Conservation (phyloP, 2,329 filamentous ascomycete species). For the Talaromyces sp. region DNA sequence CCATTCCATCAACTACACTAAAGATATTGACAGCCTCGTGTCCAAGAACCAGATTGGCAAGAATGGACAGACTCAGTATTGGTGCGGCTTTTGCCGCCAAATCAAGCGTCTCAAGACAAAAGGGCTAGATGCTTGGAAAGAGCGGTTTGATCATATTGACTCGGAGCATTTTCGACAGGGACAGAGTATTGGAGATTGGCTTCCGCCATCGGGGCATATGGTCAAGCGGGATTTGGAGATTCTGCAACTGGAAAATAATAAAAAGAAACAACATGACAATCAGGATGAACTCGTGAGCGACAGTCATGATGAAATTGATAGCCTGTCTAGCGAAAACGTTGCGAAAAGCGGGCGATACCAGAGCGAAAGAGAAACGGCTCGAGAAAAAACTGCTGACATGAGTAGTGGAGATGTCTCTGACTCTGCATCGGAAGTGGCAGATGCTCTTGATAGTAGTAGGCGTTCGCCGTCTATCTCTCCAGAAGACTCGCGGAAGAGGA, state of each 20-base stretch:
- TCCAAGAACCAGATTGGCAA: conserved; percentile 58
- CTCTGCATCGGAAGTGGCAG: neutral
- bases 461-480: neutral
- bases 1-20: conserved; percentile 41
- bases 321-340: neutral
- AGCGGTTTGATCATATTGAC: conserved; percentile 71
- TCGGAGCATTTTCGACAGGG: conserved; percentile 41
- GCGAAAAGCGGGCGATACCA: neutral
- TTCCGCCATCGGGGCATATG: conserved; percentile 22
- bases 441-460: neutral
- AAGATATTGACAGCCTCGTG: conserved; percentile 23
- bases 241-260: conserved; percentile 2
- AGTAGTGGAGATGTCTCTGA: neutral
- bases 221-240: conserved; percentile 17
- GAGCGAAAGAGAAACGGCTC: neutral
- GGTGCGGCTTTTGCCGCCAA: conserved; percentile 77
- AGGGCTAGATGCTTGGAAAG: conserved; percentile 55
- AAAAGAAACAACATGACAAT: neutral
- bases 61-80: conserved; percentile 64
- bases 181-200: conserved; percentile 30
- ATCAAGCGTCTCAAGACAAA: conserved; percentile 50
- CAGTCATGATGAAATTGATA: conserved; percentile 1
- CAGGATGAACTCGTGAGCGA: neutral
- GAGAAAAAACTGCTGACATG: neutral
- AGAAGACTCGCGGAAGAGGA: neutral